phyloP scores from a whole-genome alignment of 2,329 filamentous ascomycete species.

The Aureobasidium melanogenum region DNA sequence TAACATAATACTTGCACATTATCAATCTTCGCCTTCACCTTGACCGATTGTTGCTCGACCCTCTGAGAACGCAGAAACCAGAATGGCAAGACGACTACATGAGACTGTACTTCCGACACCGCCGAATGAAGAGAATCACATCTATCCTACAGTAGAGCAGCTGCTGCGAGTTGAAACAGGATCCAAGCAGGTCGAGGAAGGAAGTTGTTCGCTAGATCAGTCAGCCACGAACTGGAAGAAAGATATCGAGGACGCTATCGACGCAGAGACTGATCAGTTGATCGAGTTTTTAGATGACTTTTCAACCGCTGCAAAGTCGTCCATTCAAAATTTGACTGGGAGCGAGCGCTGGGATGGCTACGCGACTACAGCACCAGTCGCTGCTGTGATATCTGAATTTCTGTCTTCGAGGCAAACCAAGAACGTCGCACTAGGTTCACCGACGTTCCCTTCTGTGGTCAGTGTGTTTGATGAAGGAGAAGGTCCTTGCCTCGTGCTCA shows the following conservation, averaged over 20 bases:
- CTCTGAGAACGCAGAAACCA: too few relatives aligned
- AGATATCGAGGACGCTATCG: not conserved
- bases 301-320: not conserved
- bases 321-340: not conserved
- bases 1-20: not conserved
- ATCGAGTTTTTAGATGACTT: conserved; percentile 1
- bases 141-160: not conserved
- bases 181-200: not conserved
- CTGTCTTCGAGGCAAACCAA: not conserved
- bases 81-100: not conserved
- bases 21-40: not conserved
- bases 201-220: not conserved
- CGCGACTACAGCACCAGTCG: not conserved
- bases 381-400: not conserved
- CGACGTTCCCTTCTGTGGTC: not conserved
- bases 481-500: conserved; percentile 5
- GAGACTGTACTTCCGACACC: not conserved
- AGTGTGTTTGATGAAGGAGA: conserved; percentile 1
- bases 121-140: not conserved
- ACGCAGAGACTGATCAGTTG: not conserved
- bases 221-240: not conserved
- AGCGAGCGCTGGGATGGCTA: not conserved
- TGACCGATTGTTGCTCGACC: not conserved
- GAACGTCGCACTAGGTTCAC: not conserved
- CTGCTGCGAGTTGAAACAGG: not conserved